A percentile compares a stretch with the other conserved stretches of the same genome.
Conservation (phyloP, 2,329 filamentous ascomycete species). For the Claviceps lovelessii region DNA sequence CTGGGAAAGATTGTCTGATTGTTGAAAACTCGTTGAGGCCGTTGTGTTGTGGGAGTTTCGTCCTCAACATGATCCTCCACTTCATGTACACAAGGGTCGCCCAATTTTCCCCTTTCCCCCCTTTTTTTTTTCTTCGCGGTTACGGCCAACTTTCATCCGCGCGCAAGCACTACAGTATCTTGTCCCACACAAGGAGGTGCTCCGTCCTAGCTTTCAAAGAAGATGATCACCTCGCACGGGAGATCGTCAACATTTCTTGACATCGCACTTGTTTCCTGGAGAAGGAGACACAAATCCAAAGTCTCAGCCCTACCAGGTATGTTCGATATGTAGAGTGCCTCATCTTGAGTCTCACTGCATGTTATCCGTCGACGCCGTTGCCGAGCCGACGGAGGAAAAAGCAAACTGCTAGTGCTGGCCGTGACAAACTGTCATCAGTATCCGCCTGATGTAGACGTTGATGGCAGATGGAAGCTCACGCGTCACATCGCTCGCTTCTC, state of each 20-base stretch:
- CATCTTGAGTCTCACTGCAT: constrained; percentile 8
- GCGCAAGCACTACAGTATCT: constrained; percentile 3
- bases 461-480: neutral
- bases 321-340: constrained; percentile 3
- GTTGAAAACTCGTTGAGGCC: neutral
- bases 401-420: neutral
- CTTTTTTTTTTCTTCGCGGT: neutral
- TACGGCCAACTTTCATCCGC: neutral
- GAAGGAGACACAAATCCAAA: neutral
- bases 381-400: constrained; percentile 1
- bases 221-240: constrained; percentile 8
- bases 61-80: neutral
- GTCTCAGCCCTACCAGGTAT: constrained; percentile 8
- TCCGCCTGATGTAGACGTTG: neutral
- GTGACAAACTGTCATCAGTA: neutral
- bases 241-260: constrained; percentile 2
- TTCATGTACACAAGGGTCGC: neutral
- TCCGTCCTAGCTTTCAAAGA: neutral
- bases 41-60: neutral
- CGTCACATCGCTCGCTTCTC: neutral
- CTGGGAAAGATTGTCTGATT: neutral
- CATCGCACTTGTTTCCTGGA: neutral
- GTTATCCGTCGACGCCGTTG: constrained; percentile 4
- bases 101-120: neutral
- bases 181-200: constrained; percentile 4